These are phyloP conservation scores for Tuber aestivum DNA, from an alignment of 495 filamentous ascomycete genomes.

Conservation along the genomic window DNA sequence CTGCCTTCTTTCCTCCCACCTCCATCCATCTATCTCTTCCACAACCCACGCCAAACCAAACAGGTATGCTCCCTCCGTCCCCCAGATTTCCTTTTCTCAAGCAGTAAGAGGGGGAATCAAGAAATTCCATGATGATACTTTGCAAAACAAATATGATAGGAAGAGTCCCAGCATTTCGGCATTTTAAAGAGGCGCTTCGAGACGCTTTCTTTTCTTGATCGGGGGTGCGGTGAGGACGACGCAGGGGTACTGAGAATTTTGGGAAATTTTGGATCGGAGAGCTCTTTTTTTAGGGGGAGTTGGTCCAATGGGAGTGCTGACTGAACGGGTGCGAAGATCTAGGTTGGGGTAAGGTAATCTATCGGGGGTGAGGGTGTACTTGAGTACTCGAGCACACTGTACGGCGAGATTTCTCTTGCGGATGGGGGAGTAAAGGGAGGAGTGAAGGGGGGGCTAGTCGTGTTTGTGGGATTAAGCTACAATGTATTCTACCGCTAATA, in stretches of 20 bases:
- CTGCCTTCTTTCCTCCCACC: neutral
- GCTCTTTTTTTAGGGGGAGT: neutral
- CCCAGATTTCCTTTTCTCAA: neutral
- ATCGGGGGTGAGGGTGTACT: neutral
- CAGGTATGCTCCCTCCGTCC: neutral
- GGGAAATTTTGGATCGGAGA: constrained; percentile 1
- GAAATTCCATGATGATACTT: constrained; percentile 36
- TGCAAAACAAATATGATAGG: constrained; percentile 38
- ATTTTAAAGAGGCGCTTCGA: constrained; percentile 33
- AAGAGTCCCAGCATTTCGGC: constrained; percentile 39
- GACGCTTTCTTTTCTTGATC: constrained; percentile 27
- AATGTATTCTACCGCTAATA: neutral
- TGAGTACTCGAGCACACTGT: too few relatives aligned
- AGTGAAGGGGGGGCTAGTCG: neutral
- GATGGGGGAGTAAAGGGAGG: neutral
- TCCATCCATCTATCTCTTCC: neutral
- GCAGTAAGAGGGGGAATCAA: neutral
- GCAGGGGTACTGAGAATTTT: constrained; percentile 34
- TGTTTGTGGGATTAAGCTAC: neutral
- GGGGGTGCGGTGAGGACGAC: constrained; percentile 31
- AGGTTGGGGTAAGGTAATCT: constrained; percentile 6
- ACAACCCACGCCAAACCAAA: neutral
- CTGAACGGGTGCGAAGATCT: neutral
- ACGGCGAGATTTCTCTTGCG: neutral
- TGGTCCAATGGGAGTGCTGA: constrained; percentile 15